Conservation (phyloP, 148 eudicot species). For the Rhododendron williamsianum region DNA sequence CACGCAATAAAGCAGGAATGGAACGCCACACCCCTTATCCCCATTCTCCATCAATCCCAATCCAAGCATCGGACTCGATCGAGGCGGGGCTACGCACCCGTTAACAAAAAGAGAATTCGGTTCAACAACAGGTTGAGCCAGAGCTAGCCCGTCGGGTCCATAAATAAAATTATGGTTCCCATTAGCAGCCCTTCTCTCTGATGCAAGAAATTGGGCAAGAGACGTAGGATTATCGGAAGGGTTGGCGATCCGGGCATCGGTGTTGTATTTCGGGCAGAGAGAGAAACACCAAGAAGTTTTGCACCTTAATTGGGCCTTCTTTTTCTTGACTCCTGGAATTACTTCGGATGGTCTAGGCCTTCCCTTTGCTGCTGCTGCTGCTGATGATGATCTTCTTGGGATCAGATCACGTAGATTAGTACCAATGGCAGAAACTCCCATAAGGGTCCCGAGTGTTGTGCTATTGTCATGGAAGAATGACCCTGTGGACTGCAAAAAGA, state of each 20-base stretch:
- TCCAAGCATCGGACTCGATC: slow-evolving; percentile 25
- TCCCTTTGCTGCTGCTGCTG: slow-evolving; percentile 36
- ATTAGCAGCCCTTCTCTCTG: slow-evolving; percentile 49
- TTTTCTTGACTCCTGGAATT: slow-evolving; percentile 32
- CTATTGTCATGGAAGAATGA: slow-evolving; percentile 71
- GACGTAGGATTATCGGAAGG: slow-evolving; percentile 34
- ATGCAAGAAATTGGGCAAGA: slow-evolving; percentile 70
- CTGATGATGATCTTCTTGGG: slow-evolving; percentile 60
- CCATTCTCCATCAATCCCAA: slow-evolving; percentile 22
- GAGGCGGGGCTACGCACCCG: slow-evolving; percentile 61
- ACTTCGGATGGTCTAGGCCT: slow-evolving; percentile 10
- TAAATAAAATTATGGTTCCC: slow-evolving; percentile 19
- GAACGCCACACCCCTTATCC: slow-evolving; percentile 32
- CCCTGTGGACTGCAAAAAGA: slow-evolving; percentile 51
- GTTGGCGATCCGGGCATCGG: slow-evolving; percentile 35
- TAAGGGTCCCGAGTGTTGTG: slow-evolving; percentile 59
- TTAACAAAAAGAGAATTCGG: slow-evolving; percentile 49
- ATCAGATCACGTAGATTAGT: slow-evolving; percentile 21
- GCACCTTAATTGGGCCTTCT: slow-evolving; percentile 17
- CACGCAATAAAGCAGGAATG: slow-evolving; percentile 41
- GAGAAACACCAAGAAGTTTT: slow-evolving; percentile 67
- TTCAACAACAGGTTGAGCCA: slow-evolving; percentile 30
- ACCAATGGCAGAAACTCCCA: slow-evolving; percentile 55
- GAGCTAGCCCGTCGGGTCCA: slow-evolving; percentile 55
- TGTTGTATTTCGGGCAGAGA: slow-evolving; percentile 52